Evolutionary conservation across 805 yeast genomes (phyloP), one percentile per base, ranked within the genome.

Genomic region (Starmerella stellata): DNA sequence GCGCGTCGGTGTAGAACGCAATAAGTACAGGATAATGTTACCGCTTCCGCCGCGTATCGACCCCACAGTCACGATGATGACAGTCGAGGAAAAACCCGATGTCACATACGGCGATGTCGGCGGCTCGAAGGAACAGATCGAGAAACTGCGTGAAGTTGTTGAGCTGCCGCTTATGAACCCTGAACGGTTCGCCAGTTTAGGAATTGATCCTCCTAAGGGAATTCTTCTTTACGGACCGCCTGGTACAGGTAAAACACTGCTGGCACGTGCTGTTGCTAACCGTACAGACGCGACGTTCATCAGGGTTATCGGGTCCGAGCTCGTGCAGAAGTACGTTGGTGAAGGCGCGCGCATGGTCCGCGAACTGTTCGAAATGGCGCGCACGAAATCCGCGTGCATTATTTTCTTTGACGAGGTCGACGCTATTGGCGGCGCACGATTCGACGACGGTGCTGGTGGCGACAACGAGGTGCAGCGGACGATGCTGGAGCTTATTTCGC

Each of bases 261-360:
- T 96, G 66, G 99, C 99, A 0, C 72, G 99, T 54, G 99, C 99
- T 1, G 98, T 90, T 18, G 99, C 99, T 35, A 90, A 90, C 60
- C 77, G 98, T 66, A 90, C 99, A 2, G 98, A 90, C 61, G 98
- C 99, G 20, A 90, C 99, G 0, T 90, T 90, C 52, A 90, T 90
- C 46, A 76, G 98, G 55, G 98, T 90, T 38, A 90, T 90, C 64
- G 99, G 98, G 8, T 87, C 96, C 1, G 98, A 90, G 61, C 69
- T 90, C 57, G 98, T 90, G 23, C 99, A 90, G 60, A 90, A 90
- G 59, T 90, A 90, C 58, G 96, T 90, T 37, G 99, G 99, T 57
- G 99, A 90, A 64, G 99, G 99, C 64, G 98, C 98, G 4, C 74
- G 98, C 57, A 90, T 90, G 98, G 96, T 90, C 39, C 74, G 99